phyloP scores from a whole-genome alignment of 805 yeast species.

The Zygotorulaspora sp. region DNA sequence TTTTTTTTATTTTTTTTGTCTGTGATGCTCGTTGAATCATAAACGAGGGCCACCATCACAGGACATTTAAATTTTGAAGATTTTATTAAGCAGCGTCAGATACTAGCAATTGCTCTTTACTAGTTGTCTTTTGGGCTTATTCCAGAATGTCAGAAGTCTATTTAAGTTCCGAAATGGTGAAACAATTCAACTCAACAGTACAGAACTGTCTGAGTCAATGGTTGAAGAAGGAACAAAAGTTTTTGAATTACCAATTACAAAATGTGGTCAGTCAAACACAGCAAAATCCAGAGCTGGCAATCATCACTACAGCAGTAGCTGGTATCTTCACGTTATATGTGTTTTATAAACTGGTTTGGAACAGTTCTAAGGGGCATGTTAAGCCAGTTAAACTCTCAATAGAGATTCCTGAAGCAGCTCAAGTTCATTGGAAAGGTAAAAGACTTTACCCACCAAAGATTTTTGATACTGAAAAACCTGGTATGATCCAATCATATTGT shows the following conservation, averaged over 20 bases:
- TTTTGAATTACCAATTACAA: constrained; percentile 15
- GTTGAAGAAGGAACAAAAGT: constrained; percentile 17
- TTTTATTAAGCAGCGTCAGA: too few relatives aligned
- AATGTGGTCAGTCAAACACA: constrained; percentile 16
- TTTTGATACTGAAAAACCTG: constrained; percentile 56
- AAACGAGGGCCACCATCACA: not conserved
- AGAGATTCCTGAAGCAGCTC: constrained; percentile 28
- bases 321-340: constrained; percentile 17
- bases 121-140: not conserved
- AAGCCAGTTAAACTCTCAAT: constrained; percentile 22
- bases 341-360: constrained; percentile 20
- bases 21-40: not conserved
- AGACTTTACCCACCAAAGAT: constrained; percentile 63
- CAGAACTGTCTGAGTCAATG: constrained; percentile 26
- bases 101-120: not conserved
- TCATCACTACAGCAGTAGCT: constrained; percentile 17
- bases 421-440: constrained; percentile 76
- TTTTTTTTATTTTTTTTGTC: too few relatives aligned
- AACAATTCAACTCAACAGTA: constrained; percentile 27
- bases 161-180: constrained; percentile 26
- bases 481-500: constrained; percentile 75
- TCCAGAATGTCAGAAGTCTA: constrained; percentile 23
- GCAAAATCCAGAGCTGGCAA: constrained; percentile 14
- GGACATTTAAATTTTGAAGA: not conserved
- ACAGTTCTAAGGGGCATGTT: constrained; percentile 5